Evolutionary conservation across 2,329 filamentous ascomycete genomes (phyloP).

Genomic region (Cordyceps tenuipes): DNA sequence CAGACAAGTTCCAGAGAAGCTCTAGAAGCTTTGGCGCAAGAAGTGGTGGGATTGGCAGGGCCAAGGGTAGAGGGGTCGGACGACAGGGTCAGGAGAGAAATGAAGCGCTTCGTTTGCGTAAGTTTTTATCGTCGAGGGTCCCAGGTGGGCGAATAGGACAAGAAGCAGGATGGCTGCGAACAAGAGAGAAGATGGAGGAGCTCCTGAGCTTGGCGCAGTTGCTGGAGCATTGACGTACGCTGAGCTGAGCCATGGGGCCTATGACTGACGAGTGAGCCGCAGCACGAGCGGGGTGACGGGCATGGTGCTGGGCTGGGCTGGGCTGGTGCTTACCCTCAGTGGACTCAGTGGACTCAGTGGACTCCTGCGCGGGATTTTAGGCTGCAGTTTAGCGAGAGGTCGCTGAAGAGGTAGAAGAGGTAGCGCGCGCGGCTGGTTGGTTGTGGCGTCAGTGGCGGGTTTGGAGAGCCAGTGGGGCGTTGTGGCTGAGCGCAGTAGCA

Average conservation of each 20-base stretch:
- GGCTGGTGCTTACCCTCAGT: background rate
- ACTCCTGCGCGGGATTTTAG: background rate
- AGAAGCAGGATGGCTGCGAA: background rate
- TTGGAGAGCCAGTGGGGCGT: background rate
- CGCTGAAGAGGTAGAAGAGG: conserved; percentile 6
- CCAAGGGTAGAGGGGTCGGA: background rate
- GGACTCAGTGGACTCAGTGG: no score
- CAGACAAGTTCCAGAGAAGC: conserved; percentile 7
- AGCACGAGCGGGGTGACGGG: conserved; percentile 8
- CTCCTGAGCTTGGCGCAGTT: conserved; percentile 6
- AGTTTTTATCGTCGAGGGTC: background rate
- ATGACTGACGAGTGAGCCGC: conserved; percentile 11
- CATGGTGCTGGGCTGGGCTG: background rate
- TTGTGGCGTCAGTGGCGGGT: background rate
- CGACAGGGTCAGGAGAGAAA: background rate
- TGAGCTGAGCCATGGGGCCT: no score
- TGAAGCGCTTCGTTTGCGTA: background rate
- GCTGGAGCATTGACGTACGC: conserved; percentile 11
- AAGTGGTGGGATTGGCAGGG: conserved; percentile 4
- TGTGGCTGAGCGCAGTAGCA: background rate
- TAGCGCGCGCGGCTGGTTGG: background rate
- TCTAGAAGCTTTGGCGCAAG: conserved; percentile 6
- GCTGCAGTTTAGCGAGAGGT: background rate
- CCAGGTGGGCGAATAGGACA: background rate
- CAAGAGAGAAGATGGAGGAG: conserved; percentile 6